These are phyloP conservation scores for Paspalum notatum DNA, from an alignment of 176 grass and related monocot genomes.

Conservation along the genomic window DNA sequence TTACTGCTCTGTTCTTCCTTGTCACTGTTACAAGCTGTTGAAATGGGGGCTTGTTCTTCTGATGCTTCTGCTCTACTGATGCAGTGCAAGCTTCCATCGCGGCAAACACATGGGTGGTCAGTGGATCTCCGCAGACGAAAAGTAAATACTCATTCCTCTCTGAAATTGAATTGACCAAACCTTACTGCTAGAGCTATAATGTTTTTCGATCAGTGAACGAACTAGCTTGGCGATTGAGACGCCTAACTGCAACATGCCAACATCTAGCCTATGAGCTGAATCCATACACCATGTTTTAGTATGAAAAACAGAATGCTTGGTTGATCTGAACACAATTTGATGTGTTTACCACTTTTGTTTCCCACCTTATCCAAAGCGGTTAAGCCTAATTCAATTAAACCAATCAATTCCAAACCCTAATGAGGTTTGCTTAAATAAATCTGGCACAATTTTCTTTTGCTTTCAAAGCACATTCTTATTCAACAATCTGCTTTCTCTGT, in stretches of 20 bases:
- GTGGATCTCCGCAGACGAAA: slow-evolving; percentile 91
- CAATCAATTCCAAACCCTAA: neutral
- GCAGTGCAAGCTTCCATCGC: slow-evolving; percentile 98
- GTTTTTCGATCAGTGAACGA: neutral
- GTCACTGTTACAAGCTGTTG: neutral
- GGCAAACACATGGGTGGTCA: slow-evolving; percentile 98
- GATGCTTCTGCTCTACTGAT: neutral
- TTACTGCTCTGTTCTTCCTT: neutral
- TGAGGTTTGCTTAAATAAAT: neutral
- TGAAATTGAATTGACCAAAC: neutral
- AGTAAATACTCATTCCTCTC: slow-evolving; percentile 50
- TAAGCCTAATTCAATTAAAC: neutral
- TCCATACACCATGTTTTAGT: neutral
- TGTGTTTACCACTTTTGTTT: neutral
- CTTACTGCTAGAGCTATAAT: neutral
- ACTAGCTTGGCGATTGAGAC: neutral
- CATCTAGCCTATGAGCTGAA: neutral
- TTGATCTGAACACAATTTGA: neutral
- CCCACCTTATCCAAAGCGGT: neutral
- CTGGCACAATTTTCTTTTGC: neutral
- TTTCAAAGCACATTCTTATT: neutral
- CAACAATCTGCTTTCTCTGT: neutral
- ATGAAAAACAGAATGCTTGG: neutral
- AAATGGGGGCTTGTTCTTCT: too few relatives aligned
- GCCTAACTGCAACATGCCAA: neutral